A percentile compares a stretch with the other conserved stretches of the same genome.
Conservation (phyloP, 495 filamentous ascomycete species). For the Penicillium macrosclerotiorum region DNA sequence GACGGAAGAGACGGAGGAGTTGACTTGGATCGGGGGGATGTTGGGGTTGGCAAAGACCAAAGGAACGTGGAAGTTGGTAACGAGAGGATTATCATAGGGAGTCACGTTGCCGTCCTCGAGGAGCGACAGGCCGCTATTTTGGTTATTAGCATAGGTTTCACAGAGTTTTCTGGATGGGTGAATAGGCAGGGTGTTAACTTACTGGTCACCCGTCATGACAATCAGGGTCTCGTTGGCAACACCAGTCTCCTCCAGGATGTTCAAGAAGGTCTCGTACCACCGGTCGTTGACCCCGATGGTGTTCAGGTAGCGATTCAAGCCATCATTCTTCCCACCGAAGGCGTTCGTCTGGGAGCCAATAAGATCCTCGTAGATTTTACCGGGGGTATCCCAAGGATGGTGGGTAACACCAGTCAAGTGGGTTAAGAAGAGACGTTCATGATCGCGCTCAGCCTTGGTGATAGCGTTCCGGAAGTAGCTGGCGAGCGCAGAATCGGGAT, state of each 20-base stretch:
- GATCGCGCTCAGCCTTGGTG: conserved; percentile 28
- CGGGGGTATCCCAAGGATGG: conserved; percentile 40
- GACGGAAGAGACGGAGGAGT: conserved; percentile 41
- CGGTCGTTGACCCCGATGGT: conserved; percentile 39
- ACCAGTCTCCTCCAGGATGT: conserved; percentile 40
- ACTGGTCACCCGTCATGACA: conserved; percentile 46
- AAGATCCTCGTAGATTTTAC: conserved; percentile 28
- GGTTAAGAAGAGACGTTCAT: conserved; percentile 40
- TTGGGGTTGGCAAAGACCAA: conserved; percentile 49
- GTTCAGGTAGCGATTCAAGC: conserved; percentile 41
- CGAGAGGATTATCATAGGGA: conserved; percentile 50
- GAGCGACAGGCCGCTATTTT: conserved; percentile 37
- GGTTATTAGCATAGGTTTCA: conserved; percentile 8
- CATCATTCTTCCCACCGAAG: conserved; percentile 27
- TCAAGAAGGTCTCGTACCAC: conserved; percentile 36
- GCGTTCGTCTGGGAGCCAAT: conserved; percentile 19
- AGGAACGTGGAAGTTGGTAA: conserved; percentile 50
- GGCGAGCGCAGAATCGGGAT: conserved; percentile 33
- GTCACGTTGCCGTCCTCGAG: conserved; percentile 43
- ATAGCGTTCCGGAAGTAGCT: conserved; percentile 39
- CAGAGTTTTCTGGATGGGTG: no score
- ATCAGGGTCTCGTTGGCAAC: conserved; percentile 43
- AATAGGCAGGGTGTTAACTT: conserved; percentile 6
- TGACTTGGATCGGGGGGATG: conserved; percentile 41
- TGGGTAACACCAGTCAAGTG: conserved; percentile 44